Evolutionary conservation across 345 rosid genomes (phyloP).

Genomic region (Brassica carinata): DNA sequence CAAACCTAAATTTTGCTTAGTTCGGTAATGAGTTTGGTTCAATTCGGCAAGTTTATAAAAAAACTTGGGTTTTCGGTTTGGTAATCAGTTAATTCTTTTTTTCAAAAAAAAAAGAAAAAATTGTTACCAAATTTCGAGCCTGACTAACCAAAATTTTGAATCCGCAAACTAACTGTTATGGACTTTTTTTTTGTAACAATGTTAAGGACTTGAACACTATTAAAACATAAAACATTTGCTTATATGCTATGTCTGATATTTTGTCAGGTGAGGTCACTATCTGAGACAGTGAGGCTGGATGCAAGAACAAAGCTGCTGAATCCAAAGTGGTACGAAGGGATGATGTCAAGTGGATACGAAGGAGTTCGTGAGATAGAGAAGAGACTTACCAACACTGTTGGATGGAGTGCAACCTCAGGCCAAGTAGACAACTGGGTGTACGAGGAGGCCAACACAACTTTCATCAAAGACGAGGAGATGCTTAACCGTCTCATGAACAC

Average conservation of each 20-base stretch:
- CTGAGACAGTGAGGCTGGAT: slow-evolving; percentile 89
- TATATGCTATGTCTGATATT: slow-evolving; percentile 1
- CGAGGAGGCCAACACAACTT: slow-evolving; percentile 93
- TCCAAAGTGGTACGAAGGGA: slow-evolving; percentile 99
- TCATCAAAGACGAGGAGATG: slow-evolving; percentile 94
- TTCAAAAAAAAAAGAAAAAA: too few relatives aligned
- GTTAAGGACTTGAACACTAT: neutral
- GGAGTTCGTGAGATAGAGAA: slow-evolving; percentile 98
- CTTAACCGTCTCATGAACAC: slow-evolving; percentile 80
- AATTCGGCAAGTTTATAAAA: too few relatives aligned
- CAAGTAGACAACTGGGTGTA: slow-evolving; percentile 99
- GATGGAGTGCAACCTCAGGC: slow-evolving; percentile 99
- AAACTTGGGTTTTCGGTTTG: too few relatives aligned
- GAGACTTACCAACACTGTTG: slow-evolving; percentile 89
- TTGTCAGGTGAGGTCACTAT: slow-evolving; percentile 76
- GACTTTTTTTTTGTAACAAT: neutral
- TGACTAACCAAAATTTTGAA: too few relatives aligned
- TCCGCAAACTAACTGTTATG: neutral
- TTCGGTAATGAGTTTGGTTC: too few relatives aligned
- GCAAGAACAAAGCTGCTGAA: slow-evolving; percentile 92
- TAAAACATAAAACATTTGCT: slow-evolving; percentile 11
- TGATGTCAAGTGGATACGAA: slow-evolving; percentile 95
- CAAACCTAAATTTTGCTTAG: too few relatives aligned
- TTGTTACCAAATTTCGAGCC: too few relatives aligned
- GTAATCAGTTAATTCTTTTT: too few relatives aligned